These are phyloP conservation scores for Magnolia changhungtana DNA, from an alignment of 164 flowering plant genomes.

Conservation along the genomic window DNA sequence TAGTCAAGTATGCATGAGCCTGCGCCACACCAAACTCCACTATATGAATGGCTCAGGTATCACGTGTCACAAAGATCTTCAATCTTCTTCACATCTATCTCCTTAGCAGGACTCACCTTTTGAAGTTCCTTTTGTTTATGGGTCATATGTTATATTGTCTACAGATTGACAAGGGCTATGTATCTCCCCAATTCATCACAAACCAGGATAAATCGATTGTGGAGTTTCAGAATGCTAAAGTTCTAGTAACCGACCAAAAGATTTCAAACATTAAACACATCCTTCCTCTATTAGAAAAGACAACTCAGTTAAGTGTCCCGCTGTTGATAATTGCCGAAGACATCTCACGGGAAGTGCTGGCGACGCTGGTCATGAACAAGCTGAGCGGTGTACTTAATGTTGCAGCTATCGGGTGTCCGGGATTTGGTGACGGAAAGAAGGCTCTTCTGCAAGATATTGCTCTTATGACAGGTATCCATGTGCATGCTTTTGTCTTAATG, in stretches of 20 bases:
- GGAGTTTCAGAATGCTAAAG: conserved; percentile 80
- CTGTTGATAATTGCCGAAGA: conserved; percentile 83
- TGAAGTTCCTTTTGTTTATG: neutral
- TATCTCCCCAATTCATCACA: conserved; percentile 76
- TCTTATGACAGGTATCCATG: conserved; percentile 73
- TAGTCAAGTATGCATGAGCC: neutral
- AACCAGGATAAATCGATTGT: conserved; percentile 60
- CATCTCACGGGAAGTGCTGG: conserved; percentile 57
- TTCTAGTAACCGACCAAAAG: conserved; percentile 80
- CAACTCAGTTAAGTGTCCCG: conserved; percentile 77
- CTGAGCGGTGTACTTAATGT: conserved; percentile 58
- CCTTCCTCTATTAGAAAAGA: conserved; percentile 77
- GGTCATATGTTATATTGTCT: conserved; percentile 7
- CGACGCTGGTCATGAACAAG: conserved; percentile 68
- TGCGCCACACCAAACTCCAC: neutral
- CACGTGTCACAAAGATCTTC: neutral
- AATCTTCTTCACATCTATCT: neutral
- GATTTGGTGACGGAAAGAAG: conserved; percentile 71
- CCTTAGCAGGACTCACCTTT: neutral
- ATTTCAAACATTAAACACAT: conserved; percentile 60
- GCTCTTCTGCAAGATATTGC: conserved; percentile 89
- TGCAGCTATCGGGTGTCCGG: conserved; percentile 87
- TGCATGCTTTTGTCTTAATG: neutral
- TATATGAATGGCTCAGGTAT: neutral
- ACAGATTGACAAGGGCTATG: conserved; percentile 90